Base-by-base conservation (phyloP, 148 eudicot genomes). In the Rhododendron vialii region DNA sequence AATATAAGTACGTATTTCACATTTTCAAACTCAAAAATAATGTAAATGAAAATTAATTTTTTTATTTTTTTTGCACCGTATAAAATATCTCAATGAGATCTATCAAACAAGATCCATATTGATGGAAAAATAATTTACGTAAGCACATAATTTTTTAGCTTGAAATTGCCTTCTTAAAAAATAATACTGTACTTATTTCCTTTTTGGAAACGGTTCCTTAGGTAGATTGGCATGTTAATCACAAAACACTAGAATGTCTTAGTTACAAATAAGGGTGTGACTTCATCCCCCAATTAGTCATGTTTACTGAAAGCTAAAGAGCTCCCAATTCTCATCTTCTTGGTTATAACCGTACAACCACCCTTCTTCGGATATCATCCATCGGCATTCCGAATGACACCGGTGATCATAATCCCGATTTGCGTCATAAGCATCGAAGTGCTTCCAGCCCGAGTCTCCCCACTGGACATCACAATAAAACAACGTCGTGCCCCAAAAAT, bases 361-460 rank as follows among this genome's bases (percentile, higher is more conserved):
- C 1, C 85, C 91, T 30, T 88, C 85, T n/a, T 30, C 3, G 10
- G 59, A 24, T 18, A 89, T 89, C 89, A 87, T 89, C 91, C 91
- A 89, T 2, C 26, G 33, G 59, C 88, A 89, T 1, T 17, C 13
- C 0, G 85, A 41, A 1, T 0, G 15, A 78, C 91, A 87, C 48
- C 91, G 30, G 3, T 36, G 4, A 4, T 33, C 0, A n/a, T 41
- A 41, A 41, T 89, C 91, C 55, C 85, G 79, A 1, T 9, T 5
- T 7, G 67, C 85, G 35, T 86, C 86, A 45, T 79, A 89, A 0
- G 91, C 89, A 63, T 85, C 78, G 28, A 89, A 89, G 47, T 48
- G 84, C 47, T 82, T 75, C 89, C 86, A 82, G 1, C 6, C 73
- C 0, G 85, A 73, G 14, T 14, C 80, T 2, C 10, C 86, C 91